Conservation (phyloP, 352 stramenopile genomes). For the Elongisporangium undulatum region DNA sequence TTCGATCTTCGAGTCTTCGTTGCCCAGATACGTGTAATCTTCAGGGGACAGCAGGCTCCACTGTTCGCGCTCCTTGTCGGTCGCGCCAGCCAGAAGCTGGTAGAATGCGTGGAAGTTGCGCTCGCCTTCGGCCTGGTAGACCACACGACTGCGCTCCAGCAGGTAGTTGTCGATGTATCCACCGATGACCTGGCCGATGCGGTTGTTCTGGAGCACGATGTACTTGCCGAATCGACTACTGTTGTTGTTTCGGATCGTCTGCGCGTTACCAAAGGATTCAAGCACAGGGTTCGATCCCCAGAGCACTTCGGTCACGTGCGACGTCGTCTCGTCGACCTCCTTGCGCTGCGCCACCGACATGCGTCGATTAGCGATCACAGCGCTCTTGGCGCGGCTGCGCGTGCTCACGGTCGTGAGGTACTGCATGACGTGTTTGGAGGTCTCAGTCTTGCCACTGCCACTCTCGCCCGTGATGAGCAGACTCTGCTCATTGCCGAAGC, state of each 20-base stretch:
- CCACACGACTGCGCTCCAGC: conserved; percentile 90
- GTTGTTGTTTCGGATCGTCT: conserved; percentile 89
- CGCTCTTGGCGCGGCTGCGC: conserved; percentile 56
- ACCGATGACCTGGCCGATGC: conserved; percentile 72
- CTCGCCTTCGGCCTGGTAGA: conserved; percentile 82
- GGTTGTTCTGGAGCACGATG: conserved; percentile 85
- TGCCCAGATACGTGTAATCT: conserved; percentile 66
- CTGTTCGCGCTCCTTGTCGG: conserved; percentile 32
- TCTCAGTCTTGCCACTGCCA: conserved; percentile 93
- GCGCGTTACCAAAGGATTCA: conserved; percentile 81
- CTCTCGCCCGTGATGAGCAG: conserved; percentile 85
- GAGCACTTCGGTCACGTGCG: conserved; percentile 67
- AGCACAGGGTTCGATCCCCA: conserved; percentile 82
- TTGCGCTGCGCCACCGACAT: conserved; percentile 77
- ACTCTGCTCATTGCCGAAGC: conserved; percentile 78
- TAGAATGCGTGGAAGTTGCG: conserved; percentile 95
- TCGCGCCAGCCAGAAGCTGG: conserved; percentile 81
- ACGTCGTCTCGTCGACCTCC: conserved; percentile 65
- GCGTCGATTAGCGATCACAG: conserved; percentile 68
- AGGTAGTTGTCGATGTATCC: conserved; percentile 89
- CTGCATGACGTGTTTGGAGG: conserved; percentile 95
- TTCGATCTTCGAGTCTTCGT: conserved; percentile 64
- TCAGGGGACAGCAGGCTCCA: conserved; percentile 51
- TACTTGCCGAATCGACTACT: conserved; percentile 85
- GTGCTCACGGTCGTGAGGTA: conserved; percentile 90